Evolutionary conservation across 2,329 filamentous ascomycete species (phyloP).

Genomic region (Xylaria sp.): DNA sequence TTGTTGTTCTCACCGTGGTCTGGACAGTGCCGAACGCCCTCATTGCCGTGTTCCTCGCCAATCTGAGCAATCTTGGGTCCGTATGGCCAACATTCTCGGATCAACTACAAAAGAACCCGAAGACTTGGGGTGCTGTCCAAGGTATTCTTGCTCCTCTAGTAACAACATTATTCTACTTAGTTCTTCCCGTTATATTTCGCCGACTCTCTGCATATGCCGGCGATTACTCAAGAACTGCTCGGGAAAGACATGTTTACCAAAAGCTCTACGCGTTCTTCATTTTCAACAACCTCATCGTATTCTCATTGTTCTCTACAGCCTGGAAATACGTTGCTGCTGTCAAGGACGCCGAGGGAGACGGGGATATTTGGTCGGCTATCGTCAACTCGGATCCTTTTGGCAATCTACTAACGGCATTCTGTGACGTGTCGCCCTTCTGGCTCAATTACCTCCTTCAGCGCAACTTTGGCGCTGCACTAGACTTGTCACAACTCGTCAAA

Average conservation of each 20-base stretch:
- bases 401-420: constrained; percentile 32
- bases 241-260: constrained; percentile 85
- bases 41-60: constrained; percentile 89
- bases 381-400: constrained; percentile 60
- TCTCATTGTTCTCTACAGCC: constrained; percentile 73
- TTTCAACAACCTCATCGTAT: constrained; percentile 92
- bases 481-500: constrained; percentile 84
- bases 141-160: constrained; percentile 87
- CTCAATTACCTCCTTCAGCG: constrained; percentile 66
- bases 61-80: constrained; percentile 76
- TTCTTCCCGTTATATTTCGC: constrained; percentile 87
- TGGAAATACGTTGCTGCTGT: constrained; percentile 69
- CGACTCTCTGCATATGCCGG: constrained; percentile 81
- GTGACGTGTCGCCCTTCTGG: constrained; percentile 33
- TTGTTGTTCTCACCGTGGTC: constrained; percentile 70
- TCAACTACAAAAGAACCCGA: constrained; percentile 64
- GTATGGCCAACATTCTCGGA: constrained; percentile 77
- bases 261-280: constrained; percentile 94
- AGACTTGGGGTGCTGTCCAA: constrained; percentile 82
- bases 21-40: constrained; percentile 92
- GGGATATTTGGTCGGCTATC: constrained; percentile 74
- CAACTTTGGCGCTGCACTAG: constrained; percentile 87
- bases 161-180: constrained; percentile 82
- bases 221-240: constrained; percentile 85
- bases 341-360: constrained; percentile 59